A percentile compares a stretch with the other conserved stretches of the same genome.
These are phyloP conservation scores for Chenopodium formosanum DNA, from an alignment of 148 eudicot genomes.

Conservation along the genomic window DNA sequence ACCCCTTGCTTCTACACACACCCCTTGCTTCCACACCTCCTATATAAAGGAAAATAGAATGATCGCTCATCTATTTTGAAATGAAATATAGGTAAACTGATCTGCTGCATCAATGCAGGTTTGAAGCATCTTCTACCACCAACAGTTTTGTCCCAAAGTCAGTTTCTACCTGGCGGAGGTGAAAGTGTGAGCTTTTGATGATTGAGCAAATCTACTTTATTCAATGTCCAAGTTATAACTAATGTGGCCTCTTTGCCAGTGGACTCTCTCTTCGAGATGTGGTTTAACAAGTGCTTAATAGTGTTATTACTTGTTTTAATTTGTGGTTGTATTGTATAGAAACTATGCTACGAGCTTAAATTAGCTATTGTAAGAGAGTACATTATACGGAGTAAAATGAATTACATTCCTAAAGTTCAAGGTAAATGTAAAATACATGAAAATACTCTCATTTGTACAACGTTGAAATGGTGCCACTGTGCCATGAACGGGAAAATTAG, in stretches of 20 bases:
- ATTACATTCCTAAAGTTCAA: background rate
- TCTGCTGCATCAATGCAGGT: slow-evolving; percentile 29
- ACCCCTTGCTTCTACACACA: background rate
- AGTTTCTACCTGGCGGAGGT: slow-evolving; percentile 40
- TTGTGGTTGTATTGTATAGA: background rate
- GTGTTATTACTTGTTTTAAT: background rate
- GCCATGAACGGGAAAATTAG: background rate
- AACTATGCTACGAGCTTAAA: no score
- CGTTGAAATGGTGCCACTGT: no score
- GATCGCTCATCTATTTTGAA: background rate
- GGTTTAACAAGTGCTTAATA: background rate
- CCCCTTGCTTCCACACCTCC: background rate
- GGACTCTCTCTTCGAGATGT: background rate
- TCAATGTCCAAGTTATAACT: background rate
- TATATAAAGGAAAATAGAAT: background rate
- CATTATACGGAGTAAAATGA: no score
- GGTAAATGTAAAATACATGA: no score
- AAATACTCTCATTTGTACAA: no score
- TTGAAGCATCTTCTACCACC: slow-evolving; percentile 36
- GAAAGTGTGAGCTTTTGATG: slow-evolving; percentile 13
- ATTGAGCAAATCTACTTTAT: background rate
- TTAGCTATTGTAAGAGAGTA: no score
- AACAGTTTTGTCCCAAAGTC: slow-evolving; percentile 43
- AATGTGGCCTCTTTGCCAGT: background rate
- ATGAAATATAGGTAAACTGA: background rate